Base-by-base conservation (phyloP, 2,329 filamentous ascomycete genomes). In the Fusarium haematococcum region DNA sequence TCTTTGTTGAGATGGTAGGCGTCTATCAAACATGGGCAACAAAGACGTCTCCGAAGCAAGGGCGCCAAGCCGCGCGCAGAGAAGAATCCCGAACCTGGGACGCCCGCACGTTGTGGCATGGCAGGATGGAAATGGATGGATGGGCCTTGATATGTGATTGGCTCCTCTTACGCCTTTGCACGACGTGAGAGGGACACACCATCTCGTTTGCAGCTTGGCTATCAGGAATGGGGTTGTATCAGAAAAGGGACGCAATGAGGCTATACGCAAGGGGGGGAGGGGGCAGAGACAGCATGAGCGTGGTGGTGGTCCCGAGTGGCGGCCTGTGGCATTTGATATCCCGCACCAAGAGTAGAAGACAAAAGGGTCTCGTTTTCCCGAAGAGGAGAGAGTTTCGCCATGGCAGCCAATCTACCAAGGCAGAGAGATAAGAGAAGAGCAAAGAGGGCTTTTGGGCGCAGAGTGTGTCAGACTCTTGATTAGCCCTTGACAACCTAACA, bases 81-180 rank as follows among this genome's bases (percentile, higher is more conserved):
- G 61, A 52, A 50, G 27, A 52, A 30, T 30, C 48, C 48, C 48
- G 16, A 52, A 30, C 48, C 48, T 23, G 45, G 60, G 65, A 70
- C 74, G 67, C 70, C 68, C 74, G 76, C 74, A 75, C 62, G 73
- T 75, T 76, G 76, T 27, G 60, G 30, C 56, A 78, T 75, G 68
- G 65, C 74, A 75, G 71, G 68, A 69, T 65, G 30, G 37, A 64
- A 67, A 63, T 60, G 57, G 59, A 67, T 56, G 60, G 65, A 58
- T 27, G 41, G 45, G 74, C 10, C 13, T 16, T 48, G 14, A 32
- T 45, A 48, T 11, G 8, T 67, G 62, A 75, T 75, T 74, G 68
- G 71, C 2, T 50, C 25, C 37, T 37, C 9, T 25, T 69, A 75
- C 61, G 65, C 32, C 20, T 58, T 63, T 61, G 14, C 33, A 58